Evolutionary conservation across 2,329 filamentous ascomycete species (phyloP), one percentile per base, ranked within the genome.

Genomic region (Ophiostoma australiae): DNA sequence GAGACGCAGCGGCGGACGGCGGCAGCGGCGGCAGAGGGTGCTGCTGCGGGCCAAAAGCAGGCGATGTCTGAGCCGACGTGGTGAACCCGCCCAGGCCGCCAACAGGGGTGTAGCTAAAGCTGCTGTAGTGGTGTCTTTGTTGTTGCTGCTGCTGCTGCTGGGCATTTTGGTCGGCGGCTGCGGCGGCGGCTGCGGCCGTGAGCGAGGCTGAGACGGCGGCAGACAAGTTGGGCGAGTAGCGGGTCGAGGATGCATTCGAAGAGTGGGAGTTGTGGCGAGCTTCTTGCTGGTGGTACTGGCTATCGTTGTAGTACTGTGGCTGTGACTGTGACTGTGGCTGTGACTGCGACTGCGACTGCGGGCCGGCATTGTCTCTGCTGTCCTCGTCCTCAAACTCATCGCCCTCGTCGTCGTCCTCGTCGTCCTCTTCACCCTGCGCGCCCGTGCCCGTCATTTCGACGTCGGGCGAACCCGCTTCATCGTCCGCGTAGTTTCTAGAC

Each of bases 371-470:
- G 23, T 52, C 70, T 2, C 27, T 44, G 5, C 17, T 52, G 13
- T 52, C 48, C 20, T 63, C 68, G 1, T 72, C 71, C 10, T 68
- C 69, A 8, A 52, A 69, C 39, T 61, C 67, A 1, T 73, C 70
- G 1, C 44, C 67, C 1, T 72, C 70, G 0, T 69, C 55, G 1
- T 68, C 69, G 10, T 71, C 71, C 2, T 41, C 68, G 1, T 67
- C 52, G 8, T 61, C 63, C 0, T 70, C 68, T 15, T 69, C 70
- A 1, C n/a, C 68, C 4, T 35, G 39, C 3, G 55, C 44, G 11
- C 37, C 85, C 5, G 81, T 83, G 86, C 37, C 85, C 5, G 81
- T 83, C 86, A 90, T 90, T 58, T 92, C 90, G 52, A 91, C 83
- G 71, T 87, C 85, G 23, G 79, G 81, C 17, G 77, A 77, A 31